These are phyloP conservation scores for Umbelopsis sp. DNA, from an alignment of 192 early-diverging fungal species.

Conservation along the genomic window DNA sequence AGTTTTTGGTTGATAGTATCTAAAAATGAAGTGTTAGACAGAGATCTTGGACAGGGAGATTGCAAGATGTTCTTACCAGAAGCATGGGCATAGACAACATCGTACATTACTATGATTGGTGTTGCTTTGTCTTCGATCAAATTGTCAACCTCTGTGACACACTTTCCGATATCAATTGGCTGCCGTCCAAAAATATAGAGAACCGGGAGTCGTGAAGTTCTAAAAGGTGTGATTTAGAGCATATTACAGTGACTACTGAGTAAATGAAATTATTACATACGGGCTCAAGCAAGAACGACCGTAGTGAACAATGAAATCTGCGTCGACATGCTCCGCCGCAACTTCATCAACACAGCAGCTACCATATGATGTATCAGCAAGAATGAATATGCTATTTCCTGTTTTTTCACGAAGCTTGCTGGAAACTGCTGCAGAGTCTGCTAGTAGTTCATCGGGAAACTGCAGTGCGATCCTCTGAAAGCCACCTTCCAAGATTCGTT, in stretches of 20 bases:
- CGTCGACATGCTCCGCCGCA: constrained; percentile 85
- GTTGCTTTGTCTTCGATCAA: constrained; percentile 43
- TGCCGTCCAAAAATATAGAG: constrained; percentile 85
- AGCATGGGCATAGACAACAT: constrained; percentile 73
- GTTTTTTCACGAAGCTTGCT: constrained; percentile 52
- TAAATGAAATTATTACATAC: constrained; percentile 44
- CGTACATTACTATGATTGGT: constrained; percentile 71
- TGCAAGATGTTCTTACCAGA: constrained; percentile 39
- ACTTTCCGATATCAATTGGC: constrained; percentile 66
- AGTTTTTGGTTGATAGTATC: constrained; percentile 25
- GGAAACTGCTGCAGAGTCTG: constrained; percentile 68
- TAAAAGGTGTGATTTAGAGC: constrained; percentile 25
- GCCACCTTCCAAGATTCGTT: constrained; percentile 44
- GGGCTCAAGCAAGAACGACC: constrained; percentile 89
- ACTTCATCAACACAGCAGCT: constrained; percentile 98
- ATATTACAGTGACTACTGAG: constrained; percentile 4
- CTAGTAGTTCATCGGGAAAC: constrained; percentile 90
- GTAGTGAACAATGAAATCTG: constrained; percentile 94
- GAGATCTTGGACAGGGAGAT: not conserved
- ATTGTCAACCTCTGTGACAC: constrained; percentile 48
- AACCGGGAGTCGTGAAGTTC: constrained; percentile 79
- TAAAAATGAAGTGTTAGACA: not conserved
- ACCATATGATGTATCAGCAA: constrained; percentile 97
- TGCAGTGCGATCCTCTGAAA: constrained; percentile 79
- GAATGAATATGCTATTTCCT: constrained; percentile 64